Evolutionary conservation across 345 rosid species (phyloP), one percentile per base, ranked within the genome.

Genomic region (Balakata baccata): DNA sequence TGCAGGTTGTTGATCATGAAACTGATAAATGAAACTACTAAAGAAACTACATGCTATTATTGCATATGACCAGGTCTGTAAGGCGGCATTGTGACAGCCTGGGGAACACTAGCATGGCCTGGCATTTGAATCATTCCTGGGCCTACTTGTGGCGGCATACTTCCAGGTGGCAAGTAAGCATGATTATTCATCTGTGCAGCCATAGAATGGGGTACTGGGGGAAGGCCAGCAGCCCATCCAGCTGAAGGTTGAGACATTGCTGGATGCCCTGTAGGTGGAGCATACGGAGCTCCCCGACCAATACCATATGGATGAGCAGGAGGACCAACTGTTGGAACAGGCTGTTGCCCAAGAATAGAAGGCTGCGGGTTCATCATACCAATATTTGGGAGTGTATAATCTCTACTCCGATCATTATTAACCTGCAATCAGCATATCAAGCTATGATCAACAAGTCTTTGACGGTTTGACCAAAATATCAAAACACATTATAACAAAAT

Each of bases 391-490:
- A 87, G 66, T 1, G 99, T 91, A 74, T 92, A 94, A 76, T 94
- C 98, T 82, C 97, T 86, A 82, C 97, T 92, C 75, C 98, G 78
- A 66, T 92, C 98, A 63, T 92, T 94, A 83, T 90, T 92, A 74
- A 89, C 88, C 98, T 94, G 89, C 52, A 85, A 69, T 23, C 51
- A 71, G 37, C 61, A 73, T 38, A 65, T 23, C 66, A 43, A 51
- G 53, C 23, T 47, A 16, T 29, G 34, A 71, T 60, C 18, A 59
- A 58, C 13, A 69, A 0, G 17, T 39, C 23, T 37, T 12, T 57
- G 64, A 16, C 43, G 11, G 5, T 37, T 12, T 57, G 64, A 16
- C 43, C 18, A 11, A 51, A 52, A 25, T 29, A 20, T 45, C 7
- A n/a, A 11, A 34, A 20, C 0, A 18, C 23, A 43, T 74, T 49